Evolutionary conservation across 2,329 filamentous ascomycete genomes (phyloP).

Genomic region (Cladosporium sp.): DNA sequence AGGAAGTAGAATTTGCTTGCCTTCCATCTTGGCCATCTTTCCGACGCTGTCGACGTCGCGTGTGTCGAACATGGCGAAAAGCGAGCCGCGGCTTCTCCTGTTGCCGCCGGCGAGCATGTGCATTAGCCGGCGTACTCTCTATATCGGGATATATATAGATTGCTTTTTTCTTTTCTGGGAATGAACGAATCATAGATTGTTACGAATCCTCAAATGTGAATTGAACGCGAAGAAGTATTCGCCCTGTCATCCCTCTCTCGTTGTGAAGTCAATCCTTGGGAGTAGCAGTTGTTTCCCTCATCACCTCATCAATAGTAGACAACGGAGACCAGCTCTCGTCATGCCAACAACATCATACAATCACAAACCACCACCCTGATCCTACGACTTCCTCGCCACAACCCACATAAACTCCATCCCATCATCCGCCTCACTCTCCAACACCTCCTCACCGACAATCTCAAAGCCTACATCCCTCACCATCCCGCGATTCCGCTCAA

Average conservation of each 20-base stretch:
- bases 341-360: no score
- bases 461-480: constrained; percentile 35
- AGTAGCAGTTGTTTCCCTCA: no score
- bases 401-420: constrained; percentile 26
- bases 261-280: no score
- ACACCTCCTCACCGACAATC: constrained; percentile 16
- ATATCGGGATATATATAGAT: constrained; percentile 8
- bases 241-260: no score
- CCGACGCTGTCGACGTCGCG: background rate
- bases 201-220: no score
- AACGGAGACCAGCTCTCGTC: no score
- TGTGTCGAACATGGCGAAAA: background rate
- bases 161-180: background rate
- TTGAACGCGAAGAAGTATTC: no score
- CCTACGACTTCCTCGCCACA: constrained; percentile 16
- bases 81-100: background rate
- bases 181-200: background rate
- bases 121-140: background rate
- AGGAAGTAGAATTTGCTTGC: constrained; percentile 7
- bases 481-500: constrained; percentile 34
- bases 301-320: no score
- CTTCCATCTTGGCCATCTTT: background rate
- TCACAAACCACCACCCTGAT: background rate
- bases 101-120: constrained; percentile 5
- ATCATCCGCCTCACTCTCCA: constrained; percentile 19